Evolutionary conservation across 768 basidiomycete genomes (phyloP).

Genomic region (Boletus tomentosulus): DNA sequence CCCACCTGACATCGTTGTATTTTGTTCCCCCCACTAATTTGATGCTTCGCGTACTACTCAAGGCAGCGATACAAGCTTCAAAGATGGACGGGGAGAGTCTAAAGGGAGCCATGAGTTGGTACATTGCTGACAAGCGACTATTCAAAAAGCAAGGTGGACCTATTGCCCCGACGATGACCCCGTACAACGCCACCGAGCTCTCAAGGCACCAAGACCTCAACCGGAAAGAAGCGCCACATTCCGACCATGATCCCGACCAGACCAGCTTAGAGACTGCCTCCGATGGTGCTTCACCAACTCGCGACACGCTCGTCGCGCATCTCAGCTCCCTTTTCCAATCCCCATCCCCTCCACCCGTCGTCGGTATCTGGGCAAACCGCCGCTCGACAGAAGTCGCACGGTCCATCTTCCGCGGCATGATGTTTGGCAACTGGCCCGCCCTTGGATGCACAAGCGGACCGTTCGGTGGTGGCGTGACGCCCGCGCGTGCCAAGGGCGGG

Average conservation of each 20-base stretch:
- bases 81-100: conserved; percentile 48
- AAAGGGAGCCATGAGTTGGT: conserved; percentile 43
- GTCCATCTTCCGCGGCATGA: conserved; percentile 49
- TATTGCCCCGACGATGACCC: conserved; percentile 9
- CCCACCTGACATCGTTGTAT: conserved; percentile 58
- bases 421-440: conserved; percentile 55
- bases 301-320: conserved; percentile 2
- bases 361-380: conserved; percentile 43
- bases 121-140: conserved; percentile 16
- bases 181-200: neutral
- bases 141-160: conserved; percentile 16
- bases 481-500: conserved; percentile 11
- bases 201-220: neutral
- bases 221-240: neutral
- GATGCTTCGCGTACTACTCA: conserved; percentile 59
- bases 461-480: conserved; percentile 30
- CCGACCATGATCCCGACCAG: neutral
- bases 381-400: conserved; percentile 47
- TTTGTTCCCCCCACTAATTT: conserved; percentile 48
- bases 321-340: conserved; percentile 14
- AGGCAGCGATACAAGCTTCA: conserved; percentile 51
- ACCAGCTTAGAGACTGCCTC: neutral
- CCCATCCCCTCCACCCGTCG: conserved; percentile 27
- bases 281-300: neutral
- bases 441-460: conserved; percentile 35